Evolutionary conservation across 2,329 filamentous ascomycete species (phyloP), one percentile per base, ranked within the genome.

Genomic region (Fusarium stilboides): DNA sequence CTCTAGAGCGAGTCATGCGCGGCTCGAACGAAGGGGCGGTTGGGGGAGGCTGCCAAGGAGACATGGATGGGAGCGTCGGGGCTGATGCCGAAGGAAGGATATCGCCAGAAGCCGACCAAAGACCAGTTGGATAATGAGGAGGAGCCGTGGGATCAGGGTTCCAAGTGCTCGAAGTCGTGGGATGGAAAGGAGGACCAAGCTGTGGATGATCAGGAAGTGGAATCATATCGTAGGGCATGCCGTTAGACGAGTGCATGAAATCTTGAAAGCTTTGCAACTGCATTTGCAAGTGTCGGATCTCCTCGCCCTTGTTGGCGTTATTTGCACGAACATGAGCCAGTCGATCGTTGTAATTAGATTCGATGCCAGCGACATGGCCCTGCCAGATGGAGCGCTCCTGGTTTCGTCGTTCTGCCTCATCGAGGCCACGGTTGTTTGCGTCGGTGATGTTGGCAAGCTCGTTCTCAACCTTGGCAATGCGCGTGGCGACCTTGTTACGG

Each of bases 401-500:
- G 13, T 83, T 83, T 39, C 85, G 84, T 12, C 87, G 85, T 70
- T 89, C 88, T 56, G 88, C 90, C 75, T 90, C 89, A 66, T 89
- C 86, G 20, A 90, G 82, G 2, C 88, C 89, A 49, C 89, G 86
- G 51, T 84, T 85, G 76, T 92, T 92, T 71, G 91, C 91, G 71
- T 91, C 88, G 24, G 86, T 85, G 71, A 94, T 89, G 72, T 89
- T 89, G 57, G 89, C 88, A 70, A 92, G 86, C 78, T 94, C 92
- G 69, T 88, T 89, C 69, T 91, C 89, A 24, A 93, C 88, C 81
- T 93, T 93, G 75, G 86, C 85, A 72, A 92, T 91, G 51, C 92
- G 89, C 26, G 87, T 85, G 57, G 88, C 87, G 42, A 93, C 89
- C 80, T 92, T 92, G 81, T 93, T 92, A 50, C 88, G 87, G 78